A percentile compares a stretch with the other conserved stretches of the same genome.
Evolutionary conservation across 208 protist genomes (phyloP).

Genomic region (Spironucleus salmonicida): DNA sequence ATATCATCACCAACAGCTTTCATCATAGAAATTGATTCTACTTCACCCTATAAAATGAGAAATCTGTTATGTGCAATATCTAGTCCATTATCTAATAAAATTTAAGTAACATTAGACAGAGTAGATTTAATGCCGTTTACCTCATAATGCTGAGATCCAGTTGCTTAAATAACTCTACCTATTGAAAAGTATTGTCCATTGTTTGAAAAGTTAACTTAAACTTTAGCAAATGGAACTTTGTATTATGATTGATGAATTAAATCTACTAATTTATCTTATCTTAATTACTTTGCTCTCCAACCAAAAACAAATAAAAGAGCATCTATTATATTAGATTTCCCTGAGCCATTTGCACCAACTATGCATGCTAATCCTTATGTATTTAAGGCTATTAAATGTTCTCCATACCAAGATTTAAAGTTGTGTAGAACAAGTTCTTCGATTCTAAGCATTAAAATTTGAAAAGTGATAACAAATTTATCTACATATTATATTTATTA

Average conservation of each 20-base stretch:
- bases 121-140: constrained; percentile 30
- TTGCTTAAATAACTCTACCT: background rate
- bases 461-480: too few species aligned
- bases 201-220: constrained; percentile 16
- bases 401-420: constrained; percentile 97
- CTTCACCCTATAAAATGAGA: constrained; percentile 97
- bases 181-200: background rate
- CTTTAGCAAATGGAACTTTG: background rate
- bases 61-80: constrained; percentile 99
- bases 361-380: constrained; percentile 96
- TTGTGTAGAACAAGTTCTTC: constrained; percentile 90
- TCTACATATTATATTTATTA: too few species aligned
- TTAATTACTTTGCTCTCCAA: constrained; percentile 82
- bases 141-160: background rate
- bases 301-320: constrained; percentile 99
- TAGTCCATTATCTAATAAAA: constrained; percentile 77
- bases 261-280: constrained; percentile 78
- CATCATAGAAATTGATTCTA: constrained; percentile 98
- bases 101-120: constrained; percentile 53
- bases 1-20: constrained; percentile 60
- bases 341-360: constrained; percentile 97
- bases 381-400: constrained; percentile 89
- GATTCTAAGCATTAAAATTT: constrained; percentile 52
- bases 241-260: constrained; percentile 87
- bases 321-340: constrained; percentile 99